Percentiles rank a stretch among this genome's conserved stretches.
phyloP scores from a whole-genome alignment of 331 rosid genomes.

The Phaseolus coccineus region DNA sequence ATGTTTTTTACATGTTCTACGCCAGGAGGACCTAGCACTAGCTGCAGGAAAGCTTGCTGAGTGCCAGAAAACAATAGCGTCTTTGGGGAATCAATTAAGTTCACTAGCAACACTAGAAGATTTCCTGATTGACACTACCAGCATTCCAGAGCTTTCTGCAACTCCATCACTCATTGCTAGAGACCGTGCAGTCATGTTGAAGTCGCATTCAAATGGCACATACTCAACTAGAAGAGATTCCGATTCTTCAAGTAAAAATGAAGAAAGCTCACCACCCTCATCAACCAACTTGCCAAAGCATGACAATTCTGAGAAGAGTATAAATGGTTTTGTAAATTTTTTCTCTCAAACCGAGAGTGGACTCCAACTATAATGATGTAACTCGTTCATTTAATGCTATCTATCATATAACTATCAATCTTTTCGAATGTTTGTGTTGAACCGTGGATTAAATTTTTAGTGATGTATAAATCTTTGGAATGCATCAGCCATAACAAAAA shows the following conservation, averaged over 20 bases:
- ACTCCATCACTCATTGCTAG: conserved; percentile 47
- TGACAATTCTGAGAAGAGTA: conserved; percentile 68
- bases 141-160: conserved; percentile 59
- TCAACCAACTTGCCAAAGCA: conserved; percentile 52
- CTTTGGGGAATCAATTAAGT: conserved; percentile 75
- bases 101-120: conserved; percentile 82
- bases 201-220: conserved; percentile 23
- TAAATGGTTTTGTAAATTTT: conserved; percentile 78
- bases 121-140: conserved; percentile 69
- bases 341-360: conserved; percentile 75
- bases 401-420: not conserved
- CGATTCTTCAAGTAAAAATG: conserved; percentile 49
- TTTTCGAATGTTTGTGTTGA: not conserved
- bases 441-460: not conserved
- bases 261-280: conserved; percentile 54
- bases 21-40: conserved; percentile 77
- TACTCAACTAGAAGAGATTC: conserved; percentile 37
- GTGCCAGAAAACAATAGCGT: conserved; percentile 88
- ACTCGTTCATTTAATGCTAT: not conserved
- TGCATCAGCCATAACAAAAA: not conserved
- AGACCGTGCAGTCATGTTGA: conserved; percentile 4
- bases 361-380: conserved; percentile 38
- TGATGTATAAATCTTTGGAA: too few species aligned
- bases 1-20: conserved; percentile 34
- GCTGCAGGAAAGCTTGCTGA: conserved; percentile 91